Percentiles rank a stretch among this genome's conserved stretches.
Evolutionary conservation across 768 basidiomycete species (phyloP).

Genomic region (Guyanaporus albipodus): DNA sequence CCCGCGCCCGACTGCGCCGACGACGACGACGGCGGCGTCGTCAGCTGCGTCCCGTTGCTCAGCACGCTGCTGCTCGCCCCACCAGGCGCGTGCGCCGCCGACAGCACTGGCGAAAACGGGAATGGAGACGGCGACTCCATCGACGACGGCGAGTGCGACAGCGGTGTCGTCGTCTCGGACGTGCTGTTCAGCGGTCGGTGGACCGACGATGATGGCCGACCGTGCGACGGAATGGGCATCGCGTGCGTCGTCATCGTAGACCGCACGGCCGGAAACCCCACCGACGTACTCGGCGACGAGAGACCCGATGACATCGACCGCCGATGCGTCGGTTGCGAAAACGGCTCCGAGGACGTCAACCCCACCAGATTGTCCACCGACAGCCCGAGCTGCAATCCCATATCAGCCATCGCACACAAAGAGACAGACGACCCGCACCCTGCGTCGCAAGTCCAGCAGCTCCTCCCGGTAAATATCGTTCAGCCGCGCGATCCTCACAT

Average conservation of each 20-base stretch:
- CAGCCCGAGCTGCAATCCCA: conserved; percentile 14
- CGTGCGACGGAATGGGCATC: conserved; percentile 65
- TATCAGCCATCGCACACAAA: neutral
- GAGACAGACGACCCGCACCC: conserved; percentile 44
- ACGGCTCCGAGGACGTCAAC: conserved; percentile 58
- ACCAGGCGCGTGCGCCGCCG: conserved; percentile 45
- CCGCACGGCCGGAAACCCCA: conserved; percentile 24
- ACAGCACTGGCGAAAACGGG: conserved; percentile 58
- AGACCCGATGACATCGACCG: conserved; percentile 42
- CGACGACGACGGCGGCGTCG: conserved; percentile 69
- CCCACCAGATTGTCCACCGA: conserved; percentile 75
- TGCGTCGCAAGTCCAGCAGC: conserved; percentile 68
- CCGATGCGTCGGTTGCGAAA: conserved; percentile 67
- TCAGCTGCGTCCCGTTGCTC: conserved; percentile 52
- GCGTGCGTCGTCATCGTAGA: conserved; percentile 38
- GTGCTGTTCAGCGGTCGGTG: conserved; percentile 47
- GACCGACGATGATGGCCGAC: conserved; percentile 60
- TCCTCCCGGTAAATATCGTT: conserved; percentile 87
- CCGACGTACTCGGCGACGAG: conserved; percentile 29
- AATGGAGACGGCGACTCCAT: conserved; percentile 67
- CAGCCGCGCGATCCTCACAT: conserved; percentile 64
- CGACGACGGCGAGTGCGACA: conserved; percentile 63
- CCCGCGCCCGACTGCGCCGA: too few relatives aligned
- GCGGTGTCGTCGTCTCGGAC: conserved; percentile 56
- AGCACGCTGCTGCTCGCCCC: conserved; percentile 23